phyloP scores from a whole-genome alignment of 805 yeast species.

The Kuraishia capsulata region DNA sequence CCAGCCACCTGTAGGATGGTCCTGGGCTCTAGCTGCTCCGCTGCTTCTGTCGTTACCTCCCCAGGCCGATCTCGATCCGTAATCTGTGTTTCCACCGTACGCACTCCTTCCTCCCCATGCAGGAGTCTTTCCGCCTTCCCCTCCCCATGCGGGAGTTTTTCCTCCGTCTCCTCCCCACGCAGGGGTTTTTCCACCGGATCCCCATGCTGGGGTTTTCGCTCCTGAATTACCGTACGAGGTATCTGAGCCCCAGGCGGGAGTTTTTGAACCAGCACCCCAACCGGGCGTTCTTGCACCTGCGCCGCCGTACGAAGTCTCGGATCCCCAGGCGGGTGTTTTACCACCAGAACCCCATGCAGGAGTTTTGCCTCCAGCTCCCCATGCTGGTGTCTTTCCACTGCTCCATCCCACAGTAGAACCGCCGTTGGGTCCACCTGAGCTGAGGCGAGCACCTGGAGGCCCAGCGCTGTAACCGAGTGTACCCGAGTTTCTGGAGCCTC shows the following conservation, averaged over 20 bases:
- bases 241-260: constrained; percentile 36
- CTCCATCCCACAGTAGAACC: constrained; percentile 12
- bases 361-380: constrained; percentile 26
- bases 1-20: constrained; percentile 28
- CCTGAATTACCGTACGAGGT: constrained; percentile 4
- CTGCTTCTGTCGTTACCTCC: constrained; percentile 11
- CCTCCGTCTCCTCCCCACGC: constrained; percentile 26
- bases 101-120: constrained; percentile 38
- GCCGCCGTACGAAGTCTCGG: constrained; percentile 5
- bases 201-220: constrained; percentile 20
- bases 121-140: constrained; percentile 27
- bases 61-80: constrained; percentile 34
- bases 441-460: constrained; percentile 14
- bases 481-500: constrained; percentile 27
- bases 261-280: constrained; percentile 25
- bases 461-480: constrained; percentile 13
- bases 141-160: constrained; percentile 44
- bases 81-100: constrained; percentile 39
- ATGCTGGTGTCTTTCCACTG: constrained; percentile 32
- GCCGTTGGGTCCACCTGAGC: constrained; percentile 23
- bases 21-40: constrained; percentile 25
- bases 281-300: constrained; percentile 17
- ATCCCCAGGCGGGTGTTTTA: constrained; percentile 37
- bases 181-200: constrained; percentile 23
- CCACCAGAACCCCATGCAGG: constrained; percentile 20